Percentiles rank a stretch among this genome's conserved stretches.
phyloP scores from a whole-genome alignment of 108 stramenopile species.

The Chaetoceros tenuissimus region DNA sequence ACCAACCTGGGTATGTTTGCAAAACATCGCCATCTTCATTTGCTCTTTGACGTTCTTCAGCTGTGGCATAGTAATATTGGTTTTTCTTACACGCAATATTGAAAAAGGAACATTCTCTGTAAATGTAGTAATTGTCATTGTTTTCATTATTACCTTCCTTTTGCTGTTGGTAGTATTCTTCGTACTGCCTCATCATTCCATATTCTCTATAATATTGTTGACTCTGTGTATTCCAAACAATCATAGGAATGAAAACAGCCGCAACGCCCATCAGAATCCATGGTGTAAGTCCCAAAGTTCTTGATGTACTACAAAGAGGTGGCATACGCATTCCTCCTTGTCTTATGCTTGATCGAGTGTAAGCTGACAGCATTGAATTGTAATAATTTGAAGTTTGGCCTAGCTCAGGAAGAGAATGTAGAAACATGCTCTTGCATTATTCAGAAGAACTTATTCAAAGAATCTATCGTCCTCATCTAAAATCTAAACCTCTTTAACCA shows the following conservation, averaged over 20 bases:
- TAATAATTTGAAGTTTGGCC: no score
- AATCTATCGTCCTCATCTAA: no score
- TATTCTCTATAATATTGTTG: constrained; percentile 23
- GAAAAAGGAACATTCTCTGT: constrained; percentile 28
- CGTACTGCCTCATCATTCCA: constrained; percentile 31
- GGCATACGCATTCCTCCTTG: no score
- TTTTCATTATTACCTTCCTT: constrained; percentile 29
- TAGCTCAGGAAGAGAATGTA: no score
- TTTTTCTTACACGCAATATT: constrained; percentile 27
- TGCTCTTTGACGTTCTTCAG: constrained; percentile 8
- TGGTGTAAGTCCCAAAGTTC: background rate
- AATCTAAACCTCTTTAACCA: no score
- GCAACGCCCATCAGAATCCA: constrained; percentile 21
- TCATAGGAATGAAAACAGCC: constrained; percentile 29
- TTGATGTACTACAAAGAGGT: background rate
- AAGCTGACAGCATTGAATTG: no score
- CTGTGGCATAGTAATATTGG: constrained; percentile 8
- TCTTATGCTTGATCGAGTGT: no score
- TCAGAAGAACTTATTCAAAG: no score
- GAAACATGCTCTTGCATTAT: no score
- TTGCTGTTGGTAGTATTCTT: constrained; percentile 30
- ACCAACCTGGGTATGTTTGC: constrained; percentile 26
- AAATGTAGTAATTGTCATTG: constrained; percentile 14
- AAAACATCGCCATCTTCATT: constrained; percentile 11
- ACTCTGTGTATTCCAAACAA: constrained; percentile 22